Conservation (phyloP, 805 yeast genomes). For the Kodamaea kaohsiungensis region DNA sequence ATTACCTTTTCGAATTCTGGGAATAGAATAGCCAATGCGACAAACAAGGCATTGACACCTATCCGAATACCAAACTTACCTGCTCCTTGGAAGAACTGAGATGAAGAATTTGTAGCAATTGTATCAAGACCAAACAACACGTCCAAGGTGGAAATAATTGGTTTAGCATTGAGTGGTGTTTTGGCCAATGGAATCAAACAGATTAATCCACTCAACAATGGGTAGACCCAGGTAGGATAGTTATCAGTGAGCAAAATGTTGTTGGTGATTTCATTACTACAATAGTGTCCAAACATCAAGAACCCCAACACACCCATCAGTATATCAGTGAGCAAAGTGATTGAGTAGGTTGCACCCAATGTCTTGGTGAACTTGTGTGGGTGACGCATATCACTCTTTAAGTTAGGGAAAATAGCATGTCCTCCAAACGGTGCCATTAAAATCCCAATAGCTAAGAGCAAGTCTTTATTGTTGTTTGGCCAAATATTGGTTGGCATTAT, state of each 20-base stretch:
- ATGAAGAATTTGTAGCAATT: neutral
- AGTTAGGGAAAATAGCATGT: slow-evolving; percentile 79
- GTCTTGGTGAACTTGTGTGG: slow-evolving; percentile 59
- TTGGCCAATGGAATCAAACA: slow-evolving; percentile 44
- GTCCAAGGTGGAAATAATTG: slow-evolving; percentile 42
- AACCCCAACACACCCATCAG: slow-evolving; percentile 66
- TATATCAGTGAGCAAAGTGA: slow-evolving; percentile 60
- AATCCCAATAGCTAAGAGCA: slow-evolving; percentile 59
- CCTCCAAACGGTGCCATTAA: slow-evolving; percentile 83
- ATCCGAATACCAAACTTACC: slow-evolving; percentile 19
- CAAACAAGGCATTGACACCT: slow-evolving; percentile 23
- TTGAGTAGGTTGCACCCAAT: slow-evolving; percentile 54
- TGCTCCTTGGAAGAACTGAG: neutral
- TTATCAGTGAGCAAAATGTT: slow-evolving; percentile 66
- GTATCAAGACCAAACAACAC: slow-evolving; percentile 19
- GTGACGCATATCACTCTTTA: slow-evolving; percentile 73
- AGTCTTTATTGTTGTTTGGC: slow-evolving; percentile 32
- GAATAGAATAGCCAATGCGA: slow-evolving; percentile 29
- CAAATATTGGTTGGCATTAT: slow-evolving; percentile 43
- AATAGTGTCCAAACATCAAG: slow-evolving; percentile 74
- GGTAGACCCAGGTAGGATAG: slow-evolving; percentile 60
- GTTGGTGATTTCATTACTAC: slow-evolving; percentile 75
- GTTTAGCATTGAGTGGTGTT: slow-evolving; percentile 39
- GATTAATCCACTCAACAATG: slow-evolving; percentile 32
- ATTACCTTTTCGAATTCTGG: slow-evolving; percentile 42